These are phyloP conservation scores for Blastocystis sp. DNA, from an alignment of 352 stramenopile genomes.

Conservation along the genomic window DNA sequence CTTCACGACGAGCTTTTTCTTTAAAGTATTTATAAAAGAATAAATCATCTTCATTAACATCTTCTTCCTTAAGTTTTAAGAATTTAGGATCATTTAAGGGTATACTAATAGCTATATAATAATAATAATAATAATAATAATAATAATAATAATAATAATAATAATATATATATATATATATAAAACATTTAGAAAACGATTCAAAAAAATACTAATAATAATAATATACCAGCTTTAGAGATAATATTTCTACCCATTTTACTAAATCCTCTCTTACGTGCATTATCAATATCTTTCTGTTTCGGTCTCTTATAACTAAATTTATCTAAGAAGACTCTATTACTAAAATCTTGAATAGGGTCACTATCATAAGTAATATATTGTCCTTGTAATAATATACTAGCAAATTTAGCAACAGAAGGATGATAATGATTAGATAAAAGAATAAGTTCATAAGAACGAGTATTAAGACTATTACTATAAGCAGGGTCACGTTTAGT, in stretches of 20 bases:
- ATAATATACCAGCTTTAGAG: no score
- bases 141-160: no score
- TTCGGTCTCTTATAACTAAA: constrained; percentile 66
- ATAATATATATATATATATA: no score
- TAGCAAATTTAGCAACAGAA: constrained; percentile 59
- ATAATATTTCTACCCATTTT: no score
- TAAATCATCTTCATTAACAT: constrained; percentile 55
- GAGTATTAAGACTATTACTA: constrained; percentile 51
- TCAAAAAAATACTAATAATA: no score
- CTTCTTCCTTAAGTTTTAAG: constrained; percentile 51
- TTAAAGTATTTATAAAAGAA: constrained; percentile 75
- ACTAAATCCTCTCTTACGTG: background rate
- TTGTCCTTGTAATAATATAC: constrained; percentile 47
- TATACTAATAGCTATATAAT: no score
- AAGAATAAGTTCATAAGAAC: constrained; percentile 57
- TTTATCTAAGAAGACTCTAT: constrained; percentile 67
- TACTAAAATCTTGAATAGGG: constrained; percentile 61
- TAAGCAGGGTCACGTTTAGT: constrained; percentile 53
- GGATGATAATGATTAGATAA: constrained; percentile 58
- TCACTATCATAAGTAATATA: constrained; percentile 57
- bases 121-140: no score
- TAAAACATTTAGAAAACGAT: no score
- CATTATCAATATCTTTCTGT: constrained; percentile 35
- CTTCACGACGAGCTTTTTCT: constrained; percentile 51
- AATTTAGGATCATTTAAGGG: constrained; percentile 56